Conservation (phyloP, 164 flowering plant species). For the Macadamia tetraphylla region DNA sequence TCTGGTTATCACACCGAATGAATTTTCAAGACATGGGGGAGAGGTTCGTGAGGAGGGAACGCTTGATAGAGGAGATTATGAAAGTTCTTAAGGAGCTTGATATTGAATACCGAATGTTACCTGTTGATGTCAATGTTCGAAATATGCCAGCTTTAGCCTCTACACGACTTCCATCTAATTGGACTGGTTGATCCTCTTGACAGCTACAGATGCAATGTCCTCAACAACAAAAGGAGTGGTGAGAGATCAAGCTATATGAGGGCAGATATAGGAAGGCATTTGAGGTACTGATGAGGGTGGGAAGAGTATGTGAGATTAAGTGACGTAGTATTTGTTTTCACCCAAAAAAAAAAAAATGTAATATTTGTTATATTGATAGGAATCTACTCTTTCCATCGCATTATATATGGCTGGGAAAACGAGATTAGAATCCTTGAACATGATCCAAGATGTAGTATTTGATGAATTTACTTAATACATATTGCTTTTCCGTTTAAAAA, state of each 20-base stretch:
- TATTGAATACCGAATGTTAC: conserved; percentile 50
- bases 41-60: conserved; percentile 44
- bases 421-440: too few species aligned
- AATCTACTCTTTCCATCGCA: too few species aligned
- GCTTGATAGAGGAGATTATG: conserved; percentile 50
- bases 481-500: too few species aligned
- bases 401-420: too few species aligned
- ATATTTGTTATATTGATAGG: too few species aligned
- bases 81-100: conserved; percentile 43
- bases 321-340: too few species aligned
- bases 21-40: conserved; percentile 50
- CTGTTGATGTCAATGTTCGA: conserved; percentile 47
- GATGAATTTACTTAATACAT: too few species aligned
- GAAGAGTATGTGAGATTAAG: background rate
- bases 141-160: conserved; percentile 34
- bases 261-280: background rate
- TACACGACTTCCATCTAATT: conserved; percentile 34
- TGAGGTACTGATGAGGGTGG: background rate
- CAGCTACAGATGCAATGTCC: too few species aligned
- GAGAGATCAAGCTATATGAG: background rate
- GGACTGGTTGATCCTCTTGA: conserved; percentile 9
- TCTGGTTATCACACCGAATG: conserved; percentile 44
- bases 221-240: too few species aligned
- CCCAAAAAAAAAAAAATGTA: too few species aligned
- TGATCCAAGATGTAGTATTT: too few species aligned